Percentiles rank a stretch among this genome's conserved stretches.
Conservation (phyloP, 73 alveolate species). For the Stentor coeruleus region DNA sequence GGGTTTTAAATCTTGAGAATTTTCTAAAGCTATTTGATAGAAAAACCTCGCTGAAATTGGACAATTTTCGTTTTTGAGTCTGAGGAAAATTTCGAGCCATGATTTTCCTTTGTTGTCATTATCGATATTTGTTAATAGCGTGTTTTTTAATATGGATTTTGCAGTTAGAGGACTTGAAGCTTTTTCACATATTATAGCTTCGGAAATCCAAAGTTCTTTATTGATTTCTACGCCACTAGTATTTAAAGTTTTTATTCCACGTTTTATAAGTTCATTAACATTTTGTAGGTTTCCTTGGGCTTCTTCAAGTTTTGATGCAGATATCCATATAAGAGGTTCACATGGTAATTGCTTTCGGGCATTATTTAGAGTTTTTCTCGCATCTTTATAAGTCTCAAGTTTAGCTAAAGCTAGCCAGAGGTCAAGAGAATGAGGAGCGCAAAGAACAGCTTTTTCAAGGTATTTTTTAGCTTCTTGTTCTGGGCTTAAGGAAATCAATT, state of each 20-base stretch:
- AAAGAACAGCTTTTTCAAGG: slow-evolving; percentile 84
- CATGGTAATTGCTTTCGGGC: slow-evolving; percentile 87
- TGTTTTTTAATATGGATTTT: slow-evolving; percentile 33
- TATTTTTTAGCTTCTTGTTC: slow-evolving; percentile 77
- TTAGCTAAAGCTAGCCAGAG: slow-evolving; percentile 93
- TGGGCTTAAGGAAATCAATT: slow-evolving; percentile 60
- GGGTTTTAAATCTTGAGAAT: slow-evolving; percentile 19
- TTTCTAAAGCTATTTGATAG: background rate
- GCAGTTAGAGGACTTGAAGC: slow-evolving; percentile 49
- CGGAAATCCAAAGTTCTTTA: slow-evolving; percentile 74
- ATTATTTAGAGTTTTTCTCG: slow-evolving; percentile 73
- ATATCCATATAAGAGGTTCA: slow-evolving; percentile 82
- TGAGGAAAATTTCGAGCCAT: slow-evolving; percentile 11
- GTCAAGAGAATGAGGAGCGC: slow-evolving; percentile 87
- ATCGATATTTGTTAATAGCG: background rate
- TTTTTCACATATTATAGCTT: slow-evolving; percentile 74
- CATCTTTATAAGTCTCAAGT: slow-evolving; percentile 86
- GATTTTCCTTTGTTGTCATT: background rate
- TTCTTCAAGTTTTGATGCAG: slow-evolving; percentile 87
- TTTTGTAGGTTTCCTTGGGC: slow-evolving; percentile 57
- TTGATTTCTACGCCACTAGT: slow-evolving; percentile 47
- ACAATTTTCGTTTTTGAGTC: background rate
- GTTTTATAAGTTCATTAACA: slow-evolving; percentile 45
- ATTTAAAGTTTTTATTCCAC: slow-evolving; percentile 57
- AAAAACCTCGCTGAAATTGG: background rate